Base-by-base conservation (phyloP, 2,329 filamentous ascomycete species). In the Alternaria gaisen region DNA sequence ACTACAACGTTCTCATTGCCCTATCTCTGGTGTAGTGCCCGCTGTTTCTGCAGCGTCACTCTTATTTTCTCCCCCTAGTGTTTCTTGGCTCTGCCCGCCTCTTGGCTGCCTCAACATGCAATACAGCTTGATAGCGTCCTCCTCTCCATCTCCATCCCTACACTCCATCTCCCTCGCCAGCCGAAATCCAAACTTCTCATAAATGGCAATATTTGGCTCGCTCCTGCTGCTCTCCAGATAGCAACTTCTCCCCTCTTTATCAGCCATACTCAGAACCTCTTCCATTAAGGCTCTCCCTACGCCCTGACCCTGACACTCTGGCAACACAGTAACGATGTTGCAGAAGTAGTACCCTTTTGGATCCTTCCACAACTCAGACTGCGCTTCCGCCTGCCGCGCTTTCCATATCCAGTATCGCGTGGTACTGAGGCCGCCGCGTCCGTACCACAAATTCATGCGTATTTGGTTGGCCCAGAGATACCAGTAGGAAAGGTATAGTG, bases 381-480 rank as follows among this genome's bases (percentile, higher is more conserved):
- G 90, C 1, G 86, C 87, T 40, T 85, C 80, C 0, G 84, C 83
- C 74, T 93, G 90, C 6, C 85, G 83, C 5, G 82, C 82, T 71
- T 92, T 92, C 90, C 89, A 92, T 66, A 91, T 90, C 76, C 86
- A 89, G 73, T 92, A 92, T 6, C 90, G 85, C 78, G 84, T 85
- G 8, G 88, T 85, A 59, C 86, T 88, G 4, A 93, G 79, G 0
- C 90, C 90, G 12, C 90, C 90, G 1, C 89, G 85, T 1, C 90
- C 90, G 65, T 89, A 89, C 73, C 83, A 85, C 14, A 90, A 71
- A 69, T 92, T 92, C 84, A 90, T 91, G 12, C 83, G 78, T 14
- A 90, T 80, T 70, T 93, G 90, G 44, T 85, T 83, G 55, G 87
- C 76, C 80, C 88, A 92, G 14, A 93, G 80, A n/a, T 83, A 80